Evolutionary conservation across 345 rosid species (phyloP).

Genomic region (Syzygium grande): DNA sequence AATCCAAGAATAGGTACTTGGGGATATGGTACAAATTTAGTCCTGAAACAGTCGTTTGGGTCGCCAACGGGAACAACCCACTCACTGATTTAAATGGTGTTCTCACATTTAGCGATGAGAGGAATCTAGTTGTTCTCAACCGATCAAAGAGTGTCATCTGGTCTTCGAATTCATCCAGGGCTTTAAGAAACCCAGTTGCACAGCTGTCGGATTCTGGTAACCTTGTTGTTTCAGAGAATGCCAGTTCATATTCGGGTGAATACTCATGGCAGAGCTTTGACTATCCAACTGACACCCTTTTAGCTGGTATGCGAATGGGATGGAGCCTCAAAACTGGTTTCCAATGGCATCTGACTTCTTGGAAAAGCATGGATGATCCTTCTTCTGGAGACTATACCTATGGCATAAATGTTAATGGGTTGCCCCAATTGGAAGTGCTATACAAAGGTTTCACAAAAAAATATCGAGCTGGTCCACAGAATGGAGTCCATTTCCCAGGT

Average conservation of each 20-base stretch:
- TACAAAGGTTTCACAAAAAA: not conserved
- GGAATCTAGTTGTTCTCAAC: conserved; percentile 3
- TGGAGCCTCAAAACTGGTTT: not conserved
- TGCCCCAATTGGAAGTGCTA: conserved; percentile 14
- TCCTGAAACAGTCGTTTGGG: conserved; percentile 14
- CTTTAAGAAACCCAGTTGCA: conserved; percentile 3
- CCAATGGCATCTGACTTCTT: conserved; percentile 8
- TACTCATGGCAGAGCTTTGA: conserved; percentile 31
- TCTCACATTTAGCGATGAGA: conserved; percentile 7
- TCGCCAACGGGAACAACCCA: conserved; percentile 31
- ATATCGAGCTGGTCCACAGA: conserved; percentile 23
- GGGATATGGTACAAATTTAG: conserved; percentile 28
- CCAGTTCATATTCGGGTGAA: not conserved
- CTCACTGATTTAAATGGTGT: conserved; percentile 2
- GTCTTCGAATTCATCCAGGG: conserved; percentile 13
- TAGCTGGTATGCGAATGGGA: conserved; percentile 23
- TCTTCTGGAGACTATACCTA: conserved; percentile 11
- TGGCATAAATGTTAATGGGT: conserved; percentile 3
- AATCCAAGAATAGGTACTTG: conserved; percentile 8
- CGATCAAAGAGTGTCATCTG: not conserved
- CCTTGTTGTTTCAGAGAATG: conserved; percentile 7
- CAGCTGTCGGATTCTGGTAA: conserved; percentile 24
- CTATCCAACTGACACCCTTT: conserved; percentile 18
- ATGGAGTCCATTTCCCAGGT: conserved; percentile 22
- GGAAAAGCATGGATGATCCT: conserved; percentile 18